Conservation (phyloP, 73 alveolate genomes). For the Paramecium sexaurelia region DNA sequence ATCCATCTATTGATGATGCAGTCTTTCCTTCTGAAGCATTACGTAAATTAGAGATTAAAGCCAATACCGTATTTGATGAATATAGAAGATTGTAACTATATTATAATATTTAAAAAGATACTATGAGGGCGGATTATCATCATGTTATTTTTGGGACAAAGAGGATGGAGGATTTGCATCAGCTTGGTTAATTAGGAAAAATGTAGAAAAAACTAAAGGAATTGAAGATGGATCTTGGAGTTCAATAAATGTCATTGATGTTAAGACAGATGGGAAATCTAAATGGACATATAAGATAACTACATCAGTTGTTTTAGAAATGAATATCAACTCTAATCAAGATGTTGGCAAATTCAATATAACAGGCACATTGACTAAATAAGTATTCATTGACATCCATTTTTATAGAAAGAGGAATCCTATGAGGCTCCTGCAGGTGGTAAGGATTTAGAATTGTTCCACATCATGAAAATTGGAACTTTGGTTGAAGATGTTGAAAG, state of each 20-base stretch:
- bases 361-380: constrained; percentile 64
- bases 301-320: constrained; percentile 63
- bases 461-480: constrained; percentile 57
- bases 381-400: neutral
- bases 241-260: constrained; percentile 77
- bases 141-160: constrained; percentile 64
- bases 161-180: constrained; percentile 66
- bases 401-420: constrained; percentile 61
- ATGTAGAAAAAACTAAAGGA: constrained; percentile 70
- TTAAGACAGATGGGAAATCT: constrained; percentile 46
- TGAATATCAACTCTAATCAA: constrained; percentile 17
- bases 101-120: neutral
- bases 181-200: constrained; percentile 67
- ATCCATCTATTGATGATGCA: constrained; percentile 71
- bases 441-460: constrained; percentile 35
- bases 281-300: constrained; percentile 59
- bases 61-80: constrained; percentile 66
- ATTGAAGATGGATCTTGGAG: constrained; percentile 84
- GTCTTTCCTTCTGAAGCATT: constrained; percentile 49
- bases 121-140: constrained; percentile 60
- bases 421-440: neutral
- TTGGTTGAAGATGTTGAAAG: constrained; percentile 62
- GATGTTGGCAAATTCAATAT: constrained; percentile 60
- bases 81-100: constrained; percentile 54
- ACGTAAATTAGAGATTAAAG: constrained; percentile 64